Evolutionary conservation across 208 protist species (phyloP), one percentile per base, ranked within the genome.

Genomic region (Trypanosoma melophagium): DNA sequence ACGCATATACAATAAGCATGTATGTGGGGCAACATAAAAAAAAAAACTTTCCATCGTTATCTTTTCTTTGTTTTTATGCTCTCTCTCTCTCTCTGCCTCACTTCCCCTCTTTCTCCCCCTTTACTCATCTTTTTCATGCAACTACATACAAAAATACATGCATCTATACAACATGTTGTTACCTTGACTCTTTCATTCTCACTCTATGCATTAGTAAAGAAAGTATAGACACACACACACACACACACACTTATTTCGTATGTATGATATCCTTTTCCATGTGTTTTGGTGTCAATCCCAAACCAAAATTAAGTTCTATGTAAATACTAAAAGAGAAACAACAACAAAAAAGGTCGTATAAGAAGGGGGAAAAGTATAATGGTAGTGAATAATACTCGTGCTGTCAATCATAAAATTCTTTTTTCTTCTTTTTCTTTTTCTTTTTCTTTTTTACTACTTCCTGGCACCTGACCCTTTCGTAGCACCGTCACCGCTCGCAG

Each of bases 141-240:
- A 28, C 24, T 57, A 17, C 24, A 57, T 9, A 57, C 31, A 57
- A 42, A 41, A 19, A 59, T 59, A 42, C 40, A 59, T 41, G n/a
- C 19, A 59, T 31, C 2, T 44, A 59, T 35, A n/a, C n/a, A 35
- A 59, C 40, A 22, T 44, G n/a, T 59, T 21, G 25, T 59, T 21
- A 12, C 28, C 28, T 35, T 35, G 28, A 35, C 28, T 5, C 28
- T 35, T 35, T 35, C 28, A 35, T 35, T 35, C 5, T 35, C 28
- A 35, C 2, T 59, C 4, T 22, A 22, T 59, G 54, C 54, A 57
- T 35, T 57, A 47, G 14, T 24, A n/a, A 35, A 45, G 19, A 40
- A 42, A 45, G 7, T 24, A 45, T 25, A 60, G n/a, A n/a, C n/a
- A n/a, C n/a, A n/a, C n/a, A 35, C 28, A 5, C 28, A 35, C 5